Evolutionary conservation across 345 rosid species (phyloP), one percentile per base, ranked within the genome.

Genomic region (Camelina sativa): DNA sequence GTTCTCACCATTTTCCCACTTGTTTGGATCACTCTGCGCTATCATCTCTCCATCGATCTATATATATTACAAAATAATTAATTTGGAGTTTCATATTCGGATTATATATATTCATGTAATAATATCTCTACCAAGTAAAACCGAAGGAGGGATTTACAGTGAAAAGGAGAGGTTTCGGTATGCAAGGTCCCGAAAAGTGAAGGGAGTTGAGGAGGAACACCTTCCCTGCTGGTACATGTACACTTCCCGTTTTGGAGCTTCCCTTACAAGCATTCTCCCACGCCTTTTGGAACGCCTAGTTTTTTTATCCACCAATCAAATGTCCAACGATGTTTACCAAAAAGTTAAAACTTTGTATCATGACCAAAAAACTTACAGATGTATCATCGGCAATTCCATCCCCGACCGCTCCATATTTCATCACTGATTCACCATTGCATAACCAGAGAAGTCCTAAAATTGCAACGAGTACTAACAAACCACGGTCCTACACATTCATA

Each of bases 181-280:
- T 62, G 80, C 87, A 82, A 22, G 85, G 87, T 54, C 87, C 88
- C 5, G 15, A 32, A 52, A 82, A 85, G 12, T 28, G 65, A 6
- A 82, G 62, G 13, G 84, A 82, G 20, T 59, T 66, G 53, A 85
- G 37, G 8, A 80, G 38, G 63, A 82, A 85, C 9, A 62, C 69
- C 20, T 60, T 48, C 22, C 67, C 77, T 34, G 55, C n/a, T 7
- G 85, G 85, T 12, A 76, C 74, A 53, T 51, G 11, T 7, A 84
- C 38, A 7, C 71, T 67, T 7, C 40, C 22, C 8, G 0, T 30
- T 52, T 28, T 69, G 56, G 67, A 76, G 43, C 50, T 40, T 16
- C 67, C 79, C 5, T 44, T 54, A 40, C 84, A 80, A 28, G 73
- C 62, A 32, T 58, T 68, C 44, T 62, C 35, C 84, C 84, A 82